Evolutionary conservation across 148 eudicot species (phyloP), one percentile per base, ranked within the genome.

Genomic region (Gaultheria prostrata): DNA sequence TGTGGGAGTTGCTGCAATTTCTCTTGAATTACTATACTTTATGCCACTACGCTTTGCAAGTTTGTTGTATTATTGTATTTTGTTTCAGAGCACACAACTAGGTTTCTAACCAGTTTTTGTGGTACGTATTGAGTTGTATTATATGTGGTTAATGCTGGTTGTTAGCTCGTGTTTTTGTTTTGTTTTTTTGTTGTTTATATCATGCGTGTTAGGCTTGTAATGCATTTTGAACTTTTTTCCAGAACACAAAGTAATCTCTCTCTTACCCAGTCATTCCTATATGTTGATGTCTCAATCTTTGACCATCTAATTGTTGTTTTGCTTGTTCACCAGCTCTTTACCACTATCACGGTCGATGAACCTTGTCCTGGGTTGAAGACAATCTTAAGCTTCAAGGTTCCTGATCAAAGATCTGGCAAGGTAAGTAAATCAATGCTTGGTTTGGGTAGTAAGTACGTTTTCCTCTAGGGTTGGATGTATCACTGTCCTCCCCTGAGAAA

Each of bases 391-490:
- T 88, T 90, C 85, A 89, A 70, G 82, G 88, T 92, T 83, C 97
- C 97, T 70, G 95, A 91, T 83, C 94, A 92, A 76, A 90, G 90
- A 74, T 94, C 95, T 86, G 95, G 94, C 87, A 94, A 89, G 95
- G 98, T 91, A 84, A 81, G 21, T 39, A 13, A 79, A 11, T 78
- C 21, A 72, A 30, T 43, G 12, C 26, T 84, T 78, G 49, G 75
- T 48, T 49, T 9, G 50, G 70, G 4, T 53, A 15, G 53, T 2
- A 30, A 69, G 24, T 8, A 2, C 10, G 8, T 28, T 56, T 53
- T 49, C 18, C 9, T 2, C 30, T 53, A 30, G 39, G 8, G 30
- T 53, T 33, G 35, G n/a, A 12, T 26, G 32, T 46, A 13, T 72
- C 32, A 32, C n/a, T 82, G 43, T 12, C 11, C 28, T 28, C 10